phyloP scores from a whole-genome alignment of 2,329 filamentous ascomycete genomes.

The Hypocreales sp. region DNA sequence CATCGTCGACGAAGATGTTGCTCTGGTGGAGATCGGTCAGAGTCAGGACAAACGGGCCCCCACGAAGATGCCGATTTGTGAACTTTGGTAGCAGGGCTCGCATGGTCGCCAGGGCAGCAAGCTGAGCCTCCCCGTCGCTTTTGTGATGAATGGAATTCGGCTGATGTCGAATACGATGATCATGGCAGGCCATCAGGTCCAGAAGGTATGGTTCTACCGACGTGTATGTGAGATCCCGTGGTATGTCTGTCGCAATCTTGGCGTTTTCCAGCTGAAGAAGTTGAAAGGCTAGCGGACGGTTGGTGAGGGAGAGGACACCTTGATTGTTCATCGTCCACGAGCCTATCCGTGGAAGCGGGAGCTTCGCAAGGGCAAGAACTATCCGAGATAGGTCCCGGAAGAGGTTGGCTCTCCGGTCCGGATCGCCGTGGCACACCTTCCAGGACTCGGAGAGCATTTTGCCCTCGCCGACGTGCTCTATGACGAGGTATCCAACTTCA shows the following conservation, averaged over 20 bases:
- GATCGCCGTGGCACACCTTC: conserved; percentile 4
- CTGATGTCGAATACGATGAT: conserved; percentile 17
- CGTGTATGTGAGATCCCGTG: conserved; percentile 16
- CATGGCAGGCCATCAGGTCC: conserved; percentile 18
- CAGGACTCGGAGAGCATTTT: conserved; percentile 7
- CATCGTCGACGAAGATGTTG: conserved; percentile 21
- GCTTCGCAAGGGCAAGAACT: conserved; percentile 12
- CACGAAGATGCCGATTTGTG: conserved; percentile 6
- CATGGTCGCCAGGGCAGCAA: conserved; percentile 14
- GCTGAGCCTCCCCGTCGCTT: conserved; percentile 13
- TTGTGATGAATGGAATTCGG: conserved; percentile 17
- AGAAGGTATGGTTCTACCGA: conserved; percentile 12
- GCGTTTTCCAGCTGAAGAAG: conserved; percentile 19
- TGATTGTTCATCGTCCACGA: conserved; percentile 10
- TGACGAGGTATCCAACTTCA: not conserved
- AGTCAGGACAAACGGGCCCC: conserved; percentile 16
- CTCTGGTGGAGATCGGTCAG: conserved; percentile 23
- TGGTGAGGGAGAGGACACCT: conserved; percentile 15
- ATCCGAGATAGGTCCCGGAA: conserved; percentile 12
- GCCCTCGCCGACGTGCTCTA: conserved; percentile 2
- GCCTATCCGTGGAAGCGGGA: conserved; percentile 13
- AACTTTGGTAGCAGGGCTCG: conserved; percentile 11
- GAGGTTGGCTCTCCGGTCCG: conserved; percentile 7
- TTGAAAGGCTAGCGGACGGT: conserved; percentile 18
- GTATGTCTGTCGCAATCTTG: conserved; percentile 17